These are phyloP conservation scores for Fusarium transvaalense DNA, from an alignment of 2,329 filamentous ascomycete genomes.

Conservation along the genomic window DNA sequence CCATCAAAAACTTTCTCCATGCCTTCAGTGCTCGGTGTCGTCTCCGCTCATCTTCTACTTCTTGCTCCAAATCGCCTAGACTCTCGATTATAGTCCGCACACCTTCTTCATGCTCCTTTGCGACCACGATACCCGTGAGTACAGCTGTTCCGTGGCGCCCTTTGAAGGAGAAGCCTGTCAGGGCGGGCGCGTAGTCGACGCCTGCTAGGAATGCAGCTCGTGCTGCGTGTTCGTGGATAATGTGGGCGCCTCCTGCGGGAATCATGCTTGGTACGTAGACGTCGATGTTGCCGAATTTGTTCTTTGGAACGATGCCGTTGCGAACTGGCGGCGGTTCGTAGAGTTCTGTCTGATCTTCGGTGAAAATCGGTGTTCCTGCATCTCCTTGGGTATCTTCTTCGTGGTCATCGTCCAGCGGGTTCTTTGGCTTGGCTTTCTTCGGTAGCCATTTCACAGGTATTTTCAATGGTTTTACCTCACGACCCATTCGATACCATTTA, in stretches of 20 bases:
- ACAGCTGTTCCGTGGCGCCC: slow-evolving; percentile 89
- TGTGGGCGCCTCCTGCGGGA: slow-evolving; percentile 81
- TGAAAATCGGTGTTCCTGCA: slow-evolving; percentile 69
- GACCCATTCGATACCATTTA: slow-evolving; percentile 90
- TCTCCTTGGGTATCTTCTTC: slow-evolving; percentile 50
- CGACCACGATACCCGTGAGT: slow-evolving; percentile 81
- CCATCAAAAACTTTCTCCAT: slow-evolving; percentile 77
- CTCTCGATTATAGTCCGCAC: slow-evolving; percentile 76
- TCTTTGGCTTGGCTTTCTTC: slow-evolving; percentile 57
- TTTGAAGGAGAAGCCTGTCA: slow-evolving; percentile 90
- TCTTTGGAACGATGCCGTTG: slow-evolving; percentile 83
- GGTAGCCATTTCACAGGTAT: slow-evolving; percentile 83
- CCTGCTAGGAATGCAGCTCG: slow-evolving; percentile 80
- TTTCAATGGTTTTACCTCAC: slow-evolving; percentile 81
- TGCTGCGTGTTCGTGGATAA: slow-evolving; percentile 70
- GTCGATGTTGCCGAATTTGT: slow-evolving; percentile 94
- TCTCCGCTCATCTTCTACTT: slow-evolving; percentile 75
- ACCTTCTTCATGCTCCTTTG: slow-evolving; percentile 77
- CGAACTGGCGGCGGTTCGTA: slow-evolving; percentile 84
- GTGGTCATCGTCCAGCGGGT: slow-evolving; percentile 44
- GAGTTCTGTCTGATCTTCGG: slow-evolving; percentile 73
- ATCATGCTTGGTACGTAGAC: slow-evolving; percentile 94
- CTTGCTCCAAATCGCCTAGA: slow-evolving; percentile 73
- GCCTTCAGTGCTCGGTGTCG: slow-evolving; percentile 80
- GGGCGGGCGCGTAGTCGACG: slow-evolving; percentile 88